Evolutionary conservation across 768 basidiomycete species (phyloP).

Genomic region (Austroboletus eburneus): DNA sequence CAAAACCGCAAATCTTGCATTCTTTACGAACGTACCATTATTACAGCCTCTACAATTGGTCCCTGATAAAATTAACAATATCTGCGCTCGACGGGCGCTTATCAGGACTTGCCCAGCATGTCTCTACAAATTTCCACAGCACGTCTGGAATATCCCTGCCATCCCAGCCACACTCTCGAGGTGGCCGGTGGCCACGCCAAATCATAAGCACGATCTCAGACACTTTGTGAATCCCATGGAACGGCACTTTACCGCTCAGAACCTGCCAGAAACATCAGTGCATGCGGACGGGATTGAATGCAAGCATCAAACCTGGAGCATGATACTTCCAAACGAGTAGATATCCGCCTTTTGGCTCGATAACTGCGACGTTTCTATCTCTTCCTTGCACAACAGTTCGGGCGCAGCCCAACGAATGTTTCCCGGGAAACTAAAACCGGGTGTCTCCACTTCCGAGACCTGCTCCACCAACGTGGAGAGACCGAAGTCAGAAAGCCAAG

Average conservation of each 20-base stretch:
- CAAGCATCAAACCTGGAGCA: conserved; percentile 20
- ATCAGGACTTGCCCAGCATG: conserved; percentile 18
- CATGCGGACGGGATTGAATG: not conserved
- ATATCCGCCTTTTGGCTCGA: conserved; percentile 18
- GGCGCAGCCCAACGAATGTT: conserved; percentile 31
- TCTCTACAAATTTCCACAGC: conserved; percentile 21
- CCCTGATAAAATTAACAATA: conserved; percentile 14
- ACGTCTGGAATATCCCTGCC: conserved; percentile 19
- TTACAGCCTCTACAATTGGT: no score
- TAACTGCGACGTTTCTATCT: not conserved
- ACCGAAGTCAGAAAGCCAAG: conserved; percentile 31
- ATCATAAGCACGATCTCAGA: conserved; percentile 25
- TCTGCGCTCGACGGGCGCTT: conserved; percentile 15
- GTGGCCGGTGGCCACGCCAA: conserved; percentile 4
- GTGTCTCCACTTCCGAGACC: conserved; percentile 3
- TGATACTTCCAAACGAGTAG: conserved; percentile 30
- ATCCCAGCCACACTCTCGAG: conserved; percentile 17
- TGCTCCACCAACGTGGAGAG: conserved; percentile 19
- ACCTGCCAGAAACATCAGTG: conserved; percentile 8
- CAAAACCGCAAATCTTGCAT: no score
- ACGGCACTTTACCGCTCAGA: conserved; percentile 24
- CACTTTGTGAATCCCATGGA: conserved; percentile 16
- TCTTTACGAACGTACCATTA: no score
- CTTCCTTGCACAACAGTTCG: conserved; percentile 17
- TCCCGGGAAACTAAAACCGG: conserved; percentile 13